These are phyloP conservation scores for Aspergillus sclerotialis DNA, from an alignment of 2,329 filamentous ascomycete species.

Conservation along the genomic window DNA sequence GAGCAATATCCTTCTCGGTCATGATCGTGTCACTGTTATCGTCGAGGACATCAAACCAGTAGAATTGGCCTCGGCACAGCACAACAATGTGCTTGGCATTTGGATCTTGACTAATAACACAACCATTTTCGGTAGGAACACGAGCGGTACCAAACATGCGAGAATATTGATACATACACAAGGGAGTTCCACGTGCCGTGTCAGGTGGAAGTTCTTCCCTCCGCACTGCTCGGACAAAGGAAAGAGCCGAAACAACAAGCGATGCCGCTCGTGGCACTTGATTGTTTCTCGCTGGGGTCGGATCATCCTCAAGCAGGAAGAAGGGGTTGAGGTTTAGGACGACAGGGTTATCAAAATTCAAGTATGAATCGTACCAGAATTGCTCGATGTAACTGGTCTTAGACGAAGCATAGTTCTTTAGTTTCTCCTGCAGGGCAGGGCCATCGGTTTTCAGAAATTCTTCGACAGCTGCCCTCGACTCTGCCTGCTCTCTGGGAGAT, in stretches of 20 bases:
- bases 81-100: constrained; percentile 91
- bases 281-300: constrained; percentile 90
- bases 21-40: constrained; percentile 93
- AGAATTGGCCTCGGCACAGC: constrained; percentile 90
- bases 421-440: constrained; percentile 74
- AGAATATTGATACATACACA: constrained; percentile 99
- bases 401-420: constrained; percentile 82
- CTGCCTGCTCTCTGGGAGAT: constrained; percentile 68
- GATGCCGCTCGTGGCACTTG: constrained; percentile 93
- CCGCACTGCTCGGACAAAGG: constrained; percentile 86
- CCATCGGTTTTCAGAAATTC: constrained; percentile 81
- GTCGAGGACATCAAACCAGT: constrained; percentile 97
- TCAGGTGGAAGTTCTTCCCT: constrained; percentile 91
- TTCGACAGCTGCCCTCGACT: constrained; percentile 70
- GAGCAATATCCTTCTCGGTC: constrained; percentile 85
- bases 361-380: constrained; percentile 98
- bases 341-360: constrained; percentile 96
- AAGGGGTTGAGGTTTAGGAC: constrained; percentile 97
- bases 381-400: constrained; percentile 98
- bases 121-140: constrained; percentile 89
- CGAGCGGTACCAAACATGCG: constrained; percentile 89
- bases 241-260: constrained; percentile 78
- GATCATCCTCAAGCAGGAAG: constrained; percentile 94
- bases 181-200: constrained; percentile 69
- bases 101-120: constrained; percentile 90